Evolutionary conservation across 768 basidiomycete genomes (phyloP).

Genomic region (Rhodosporidiobolus sp.): DNA sequence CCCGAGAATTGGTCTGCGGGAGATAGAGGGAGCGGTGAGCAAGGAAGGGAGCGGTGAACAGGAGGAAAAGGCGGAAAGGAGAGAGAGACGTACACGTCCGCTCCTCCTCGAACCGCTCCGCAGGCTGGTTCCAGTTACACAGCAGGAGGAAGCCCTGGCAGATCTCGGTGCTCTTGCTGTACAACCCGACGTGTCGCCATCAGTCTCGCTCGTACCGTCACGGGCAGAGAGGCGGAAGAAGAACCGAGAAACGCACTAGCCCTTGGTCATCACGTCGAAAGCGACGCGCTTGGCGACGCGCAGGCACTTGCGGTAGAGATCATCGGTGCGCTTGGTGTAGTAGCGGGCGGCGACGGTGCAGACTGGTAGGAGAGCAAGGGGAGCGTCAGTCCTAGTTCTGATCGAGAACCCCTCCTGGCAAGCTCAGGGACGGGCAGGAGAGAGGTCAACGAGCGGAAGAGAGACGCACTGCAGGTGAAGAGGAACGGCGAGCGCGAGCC

Average conservation of each 20-base stretch:
- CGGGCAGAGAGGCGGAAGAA: not conserved
- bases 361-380: constrained; percentile 55
- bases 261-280: constrained; percentile 54
- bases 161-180: constrained; percentile 70
- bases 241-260: not conserved
- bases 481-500: constrained; percentile 93
- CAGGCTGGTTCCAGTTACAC: constrained; percentile 84
- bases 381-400: not conserved
- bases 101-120: constrained; percentile 94
- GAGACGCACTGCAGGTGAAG: constrained; percentile 75
- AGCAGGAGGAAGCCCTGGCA: constrained; percentile 80
- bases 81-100: constrained; percentile 73
- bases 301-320: constrained; percentile 65
- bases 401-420: no score
- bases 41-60: no score
- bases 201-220: constrained; percentile 37
- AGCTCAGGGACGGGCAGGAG: not conserved
- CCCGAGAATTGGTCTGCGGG: constrained; percentile 38
- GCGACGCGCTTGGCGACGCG: constrained; percentile 62
- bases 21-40: not conserved
- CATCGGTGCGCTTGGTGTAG: constrained; percentile 72
- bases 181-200: no score
- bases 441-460: not conserved
- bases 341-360: constrained; percentile 93
- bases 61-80: not conserved